phyloP scores from a whole-genome alignment of 1,284 basidiomycete genomes.

The Mycosarcoma maydis region DNA sequence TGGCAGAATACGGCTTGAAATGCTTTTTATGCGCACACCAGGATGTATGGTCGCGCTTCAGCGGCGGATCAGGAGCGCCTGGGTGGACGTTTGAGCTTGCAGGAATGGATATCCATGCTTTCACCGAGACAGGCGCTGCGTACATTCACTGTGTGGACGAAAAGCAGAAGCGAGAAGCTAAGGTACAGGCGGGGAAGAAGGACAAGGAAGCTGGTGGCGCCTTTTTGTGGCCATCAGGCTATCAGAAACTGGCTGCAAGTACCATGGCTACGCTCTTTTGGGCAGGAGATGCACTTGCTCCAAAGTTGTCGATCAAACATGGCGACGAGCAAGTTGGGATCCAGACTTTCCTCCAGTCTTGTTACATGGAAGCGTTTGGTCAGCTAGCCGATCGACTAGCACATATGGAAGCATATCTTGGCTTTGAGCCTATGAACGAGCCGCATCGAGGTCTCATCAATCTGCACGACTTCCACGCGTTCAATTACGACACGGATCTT shows the following conservation, averaged over 20 bases:
- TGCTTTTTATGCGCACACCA: slow-evolving; percentile 76
- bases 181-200: neutral
- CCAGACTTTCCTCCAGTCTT: slow-evolving; percentile 83
- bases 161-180: slow-evolving; percentile 6
- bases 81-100: slow-evolving; percentile 73
- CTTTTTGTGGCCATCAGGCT: slow-evolving; percentile 65
- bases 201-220: slow-evolving; percentile 53
- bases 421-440: slow-evolving; percentile 93
- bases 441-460: slow-evolving; percentile 92
- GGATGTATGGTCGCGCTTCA: slow-evolving; percentile 90
- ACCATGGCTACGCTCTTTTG: slow-evolving; percentile 68
- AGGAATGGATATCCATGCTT: slow-evolving; percentile 48
- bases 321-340: slow-evolving; percentile 68
- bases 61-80: slow-evolving; percentile 75
- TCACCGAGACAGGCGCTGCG: slow-evolving; percentile 58
- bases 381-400: slow-evolving; percentile 77
- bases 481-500: slow-evolving; percentile 90
- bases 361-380: slow-evolving; percentile 82
- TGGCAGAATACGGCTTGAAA: slow-evolving; percentile 81
- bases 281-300: slow-evolving; percentile 77
- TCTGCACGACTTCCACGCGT: slow-evolving; percentile 81
- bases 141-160: slow-evolving; percentile 57
- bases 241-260: slow-evolving; percentile 64
- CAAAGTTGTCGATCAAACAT: slow-evolving; percentile 68
- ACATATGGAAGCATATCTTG: slow-evolving; percentile 80